Evolutionary conservation across 805 yeast genomes (phyloP), one percentile per base, ranked within the genome.

Genomic region (Phaffomyces antillensis): DNA sequence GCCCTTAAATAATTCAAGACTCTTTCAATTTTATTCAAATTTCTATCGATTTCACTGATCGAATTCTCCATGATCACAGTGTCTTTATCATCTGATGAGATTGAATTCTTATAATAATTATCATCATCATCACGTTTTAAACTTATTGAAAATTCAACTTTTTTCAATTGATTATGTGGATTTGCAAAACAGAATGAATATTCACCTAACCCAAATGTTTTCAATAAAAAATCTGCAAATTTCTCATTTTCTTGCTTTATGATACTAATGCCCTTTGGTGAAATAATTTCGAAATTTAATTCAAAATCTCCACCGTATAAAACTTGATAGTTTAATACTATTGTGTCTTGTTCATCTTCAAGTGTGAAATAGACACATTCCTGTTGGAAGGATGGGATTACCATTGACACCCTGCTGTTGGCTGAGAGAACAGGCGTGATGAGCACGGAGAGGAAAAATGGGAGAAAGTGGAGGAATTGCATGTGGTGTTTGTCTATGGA

Each of bases 1-100:
- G 97, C 89, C 72, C 89, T 88, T 70, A 91, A 81, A 66, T 93
- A 88, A 59, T 84, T 87, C 66, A 91, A 70, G 66, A 78, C 68
- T 60, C 74, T 76, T 52, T 69, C 73, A 51, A 79, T 73, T 49
- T 75, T 79, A 53, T 74, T 77, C 58, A 79, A 67, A 60, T 77
- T 80, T 54, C 71, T 64, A 56, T 77, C 82, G 54, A 80, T 79
- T 60, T 73, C 78, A 47, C 73, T 74, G 39, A 78, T 71, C 10
- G 83, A 74, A 43, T 65, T 65, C 56, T 75, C 75, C 64, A 81
- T 72, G 54, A 71, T 67, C 46, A 73, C 71, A 71, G 80, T 55
- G 64, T 70, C 65, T 69, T 71, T 50, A 73, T 77, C 45, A 59
- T 55, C 70, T 59, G 11, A 46, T 36, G 25, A 66, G 63, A 33